A percentile compares a stretch with the other conserved stretches of the same genome.
Evolutionary conservation across 345 rosid genomes (phyloP).

Genomic region (Camelina sativa): DNA sequence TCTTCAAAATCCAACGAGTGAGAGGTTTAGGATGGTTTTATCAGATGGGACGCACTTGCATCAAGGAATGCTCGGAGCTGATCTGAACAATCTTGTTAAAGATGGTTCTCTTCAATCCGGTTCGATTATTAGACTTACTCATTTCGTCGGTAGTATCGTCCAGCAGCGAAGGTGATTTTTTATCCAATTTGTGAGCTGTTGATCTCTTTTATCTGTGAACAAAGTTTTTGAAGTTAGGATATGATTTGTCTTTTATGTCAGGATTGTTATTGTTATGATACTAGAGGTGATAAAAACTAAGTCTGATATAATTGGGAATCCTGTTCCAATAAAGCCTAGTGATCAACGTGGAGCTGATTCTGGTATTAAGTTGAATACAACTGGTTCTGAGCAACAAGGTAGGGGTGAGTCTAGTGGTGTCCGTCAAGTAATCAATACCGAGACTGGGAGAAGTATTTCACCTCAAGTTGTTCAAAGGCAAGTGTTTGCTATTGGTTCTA

Average conservation of each 20-base stretch:
- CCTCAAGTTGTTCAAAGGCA: constrained; percentile 45
- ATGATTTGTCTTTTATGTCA: too few relatives aligned
- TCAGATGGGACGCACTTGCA: constrained; percentile 71
- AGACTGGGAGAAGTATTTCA: constrained; percentile 47
- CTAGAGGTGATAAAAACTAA: constrained; percentile 58
- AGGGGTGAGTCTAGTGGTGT: constrained; percentile 41
- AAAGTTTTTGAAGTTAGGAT: too few relatives aligned
- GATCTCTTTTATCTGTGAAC: background rate
- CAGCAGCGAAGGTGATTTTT: constrained; percentile 59
- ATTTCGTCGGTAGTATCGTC: constrained; percentile 60
- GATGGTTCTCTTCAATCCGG: constrained; percentile 58
- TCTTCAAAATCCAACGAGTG: constrained; percentile 43
- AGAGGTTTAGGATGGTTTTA: constrained; percentile 62
- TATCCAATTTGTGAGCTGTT: background rate
- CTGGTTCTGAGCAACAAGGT: constrained; percentile 46
- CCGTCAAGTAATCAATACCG: constrained; percentile 43
- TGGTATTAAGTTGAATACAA: constrained; percentile 42
- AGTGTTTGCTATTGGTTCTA: constrained; percentile 44
- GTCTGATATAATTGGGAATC: constrained; percentile 59
- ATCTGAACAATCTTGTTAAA: constrained; percentile 62
- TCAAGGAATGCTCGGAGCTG: constrained; percentile 75
- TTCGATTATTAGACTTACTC: constrained; percentile 61
- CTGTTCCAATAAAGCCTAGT: constrained; percentile 45
- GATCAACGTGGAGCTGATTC: constrained; percentile 40
- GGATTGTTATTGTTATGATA: constrained; percentile 72